These are phyloP conservation scores for Yamadazyma triangularis DNA, from an alignment of 1,139 yeast genomes.

Conservation along the genomic window DNA sequence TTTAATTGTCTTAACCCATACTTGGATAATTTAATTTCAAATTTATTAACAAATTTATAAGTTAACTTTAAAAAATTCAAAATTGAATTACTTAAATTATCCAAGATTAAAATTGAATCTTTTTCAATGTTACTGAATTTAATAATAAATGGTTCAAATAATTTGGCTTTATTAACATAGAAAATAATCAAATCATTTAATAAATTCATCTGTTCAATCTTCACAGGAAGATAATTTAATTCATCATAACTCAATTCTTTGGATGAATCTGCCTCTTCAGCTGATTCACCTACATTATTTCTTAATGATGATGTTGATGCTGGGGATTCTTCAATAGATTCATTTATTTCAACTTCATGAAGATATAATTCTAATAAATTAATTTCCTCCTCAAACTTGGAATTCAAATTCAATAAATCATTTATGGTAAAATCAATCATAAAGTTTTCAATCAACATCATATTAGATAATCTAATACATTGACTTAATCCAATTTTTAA, in stretches of 20 bases:
- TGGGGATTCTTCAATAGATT: constrained; percentile 5
- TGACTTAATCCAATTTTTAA: constrained; percentile 47
- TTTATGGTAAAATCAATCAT: constrained; percentile 41
- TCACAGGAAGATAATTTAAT: constrained; percentile 20
- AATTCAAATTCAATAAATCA: constrained; percentile 36
- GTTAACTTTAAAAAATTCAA: constrained; percentile 33
- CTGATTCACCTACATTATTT: neutral
- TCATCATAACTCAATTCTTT: constrained; percentile 14
- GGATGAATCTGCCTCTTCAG: constrained; percentile 6
- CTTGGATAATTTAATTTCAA: constrained; percentile 14
- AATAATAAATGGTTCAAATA: constrained; percentile 48
- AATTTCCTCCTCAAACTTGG: constrained; percentile 39
- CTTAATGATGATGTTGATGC: neutral
- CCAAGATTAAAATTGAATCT: constrained; percentile 21
- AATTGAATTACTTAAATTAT: constrained; percentile 33
- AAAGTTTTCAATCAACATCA: constrained; percentile 50
- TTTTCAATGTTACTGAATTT: constrained; percentile 28
- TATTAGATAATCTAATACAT: constrained; percentile 44
- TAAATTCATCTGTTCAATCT: constrained; percentile 32
- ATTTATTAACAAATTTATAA: constrained; percentile 10
- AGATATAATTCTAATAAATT: constrained; percentile 21
- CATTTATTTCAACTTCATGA: constrained; percentile 12
- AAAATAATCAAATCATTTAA: constrained; percentile 42
- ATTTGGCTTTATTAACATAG: constrained; percentile 47
- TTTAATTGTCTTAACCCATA: constrained; percentile 18